phyloP scores from a whole-genome alignment of 768 basidiomycete genomes.

The Mycena sanguinolenta region DNA sequence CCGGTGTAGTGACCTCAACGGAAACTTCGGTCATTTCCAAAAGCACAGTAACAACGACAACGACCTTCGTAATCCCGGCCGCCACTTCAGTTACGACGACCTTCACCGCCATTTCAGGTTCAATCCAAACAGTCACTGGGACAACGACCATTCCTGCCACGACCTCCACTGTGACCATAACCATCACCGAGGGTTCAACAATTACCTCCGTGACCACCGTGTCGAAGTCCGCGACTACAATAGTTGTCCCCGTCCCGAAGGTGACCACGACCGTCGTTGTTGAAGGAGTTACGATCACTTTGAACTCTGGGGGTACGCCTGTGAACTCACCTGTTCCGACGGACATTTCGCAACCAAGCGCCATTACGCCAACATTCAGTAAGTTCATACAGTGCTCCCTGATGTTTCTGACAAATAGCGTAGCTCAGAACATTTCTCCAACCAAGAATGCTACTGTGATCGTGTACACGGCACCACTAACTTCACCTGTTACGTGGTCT shows the following conservation, averaged over 20 bases:
- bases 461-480: slow-evolving; percentile 12
- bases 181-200: slow-evolving; percentile 7
- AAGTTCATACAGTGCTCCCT: neutral
- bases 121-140: neutral
- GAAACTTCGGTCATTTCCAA: neutral
- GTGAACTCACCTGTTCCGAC: slow-evolving; percentile 2
- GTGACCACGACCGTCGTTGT: slow-evolving; percentile 2
- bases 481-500: slow-evolving; percentile 2
- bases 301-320: slow-evolving; percentile 18
- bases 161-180: neutral
- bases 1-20: neutral
- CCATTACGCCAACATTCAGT: slow-evolving; percentile 14
- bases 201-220: neutral
- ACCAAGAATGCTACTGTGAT: slow-evolving; percentile 14
- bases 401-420: neutral
- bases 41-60: neutral
- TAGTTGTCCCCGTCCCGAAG: neutral
- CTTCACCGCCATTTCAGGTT: slow-evolving; percentile 6
- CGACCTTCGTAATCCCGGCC: slow-evolving; percentile 5
- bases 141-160: neutral
- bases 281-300: neutral
- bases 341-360: slow-evolving; percentile 1
- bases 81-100: neutral
- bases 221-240: slow-evolving; percentile 8
- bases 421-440: slow-evolving; percentile 14